Conservation (phyloP, 805 yeast species). For the Candida xiaguanensis region DNA sequence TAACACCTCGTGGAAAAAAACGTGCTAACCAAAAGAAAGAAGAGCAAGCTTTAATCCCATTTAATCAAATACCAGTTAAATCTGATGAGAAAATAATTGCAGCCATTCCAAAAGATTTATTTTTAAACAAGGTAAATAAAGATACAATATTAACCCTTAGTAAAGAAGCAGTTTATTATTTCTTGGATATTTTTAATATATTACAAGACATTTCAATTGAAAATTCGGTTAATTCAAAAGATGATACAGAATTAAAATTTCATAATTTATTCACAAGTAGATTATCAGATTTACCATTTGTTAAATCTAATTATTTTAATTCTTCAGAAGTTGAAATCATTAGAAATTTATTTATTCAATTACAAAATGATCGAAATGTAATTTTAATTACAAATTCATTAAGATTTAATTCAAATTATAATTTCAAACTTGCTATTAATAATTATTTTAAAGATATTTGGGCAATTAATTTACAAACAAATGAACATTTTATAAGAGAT, state of each 20-base stretch:
- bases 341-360: not conserved
- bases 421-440: not conserved
- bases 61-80: not conserved
- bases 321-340: not conserved
- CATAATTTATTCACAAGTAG: conserved; percentile 1
- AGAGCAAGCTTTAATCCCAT: not conserved
- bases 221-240: not conserved
- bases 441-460: conserved; percentile 4
- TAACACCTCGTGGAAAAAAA: not conserved
- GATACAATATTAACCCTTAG: not conserved
- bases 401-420: not conserved
- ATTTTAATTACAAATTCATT: conserved; percentile 1
- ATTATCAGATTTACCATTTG: not conserved
- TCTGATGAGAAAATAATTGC: not conserved
- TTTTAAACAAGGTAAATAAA: not conserved
- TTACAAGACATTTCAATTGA: conserved; percentile 1
- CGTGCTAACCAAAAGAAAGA: not conserved
- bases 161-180: not conserved
- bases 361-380: conserved; percentile 1
- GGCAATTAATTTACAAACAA: not conserved
- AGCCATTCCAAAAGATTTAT: not conserved
- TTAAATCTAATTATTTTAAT: not conserved
- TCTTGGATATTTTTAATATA: conserved; percentile 2
- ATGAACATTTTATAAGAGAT: conserved; percentile 3
- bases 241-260: conserved; percentile 3